A percentile compares a stretch with the other conserved stretches of the same genome.
These are phyloP conservation scores for Rhododendron henanense DNA, from an alignment of 148 eudicot species.

Conservation along the genomic window DNA sequence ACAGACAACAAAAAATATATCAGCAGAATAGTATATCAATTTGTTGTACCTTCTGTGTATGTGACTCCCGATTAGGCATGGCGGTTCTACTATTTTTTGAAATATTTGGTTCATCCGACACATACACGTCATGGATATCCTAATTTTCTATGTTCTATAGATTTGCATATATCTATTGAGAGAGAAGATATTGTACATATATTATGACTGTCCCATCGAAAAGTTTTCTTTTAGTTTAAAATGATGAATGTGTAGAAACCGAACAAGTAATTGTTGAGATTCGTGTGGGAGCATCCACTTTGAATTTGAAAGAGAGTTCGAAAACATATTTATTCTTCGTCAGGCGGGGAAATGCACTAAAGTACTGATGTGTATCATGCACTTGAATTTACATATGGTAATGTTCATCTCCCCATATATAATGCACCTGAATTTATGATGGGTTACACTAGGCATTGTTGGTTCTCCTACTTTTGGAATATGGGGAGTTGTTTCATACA, in stretches of 20 bases:
- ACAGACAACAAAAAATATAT: background rate
- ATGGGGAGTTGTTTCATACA: background rate
- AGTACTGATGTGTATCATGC: background rate
- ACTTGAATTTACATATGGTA: background rate
- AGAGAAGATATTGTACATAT: background rate
- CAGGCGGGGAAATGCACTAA: background rate
- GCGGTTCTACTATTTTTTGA: background rate
- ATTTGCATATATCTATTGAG: background rate
- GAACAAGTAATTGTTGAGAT: background rate
- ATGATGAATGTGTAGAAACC: background rate
- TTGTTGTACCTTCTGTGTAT: background rate
- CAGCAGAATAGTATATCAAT: background rate
- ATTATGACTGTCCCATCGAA: background rate
- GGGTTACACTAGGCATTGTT: background rate
- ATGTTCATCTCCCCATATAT: background rate
- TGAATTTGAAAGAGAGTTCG: too few species aligned
- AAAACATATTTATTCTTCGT: background rate
- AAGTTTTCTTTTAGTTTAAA: background rate
- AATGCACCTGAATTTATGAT: background rate
- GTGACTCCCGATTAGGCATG: background rate
- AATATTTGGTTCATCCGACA: background rate
- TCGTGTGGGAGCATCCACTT: background rate
- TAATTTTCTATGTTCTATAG: background rate
- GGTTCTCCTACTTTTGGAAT: background rate
- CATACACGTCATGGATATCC: background rate